Conservation (phyloP, 176 grass and related monocot species). For the Pontederia crassipes region DNA sequence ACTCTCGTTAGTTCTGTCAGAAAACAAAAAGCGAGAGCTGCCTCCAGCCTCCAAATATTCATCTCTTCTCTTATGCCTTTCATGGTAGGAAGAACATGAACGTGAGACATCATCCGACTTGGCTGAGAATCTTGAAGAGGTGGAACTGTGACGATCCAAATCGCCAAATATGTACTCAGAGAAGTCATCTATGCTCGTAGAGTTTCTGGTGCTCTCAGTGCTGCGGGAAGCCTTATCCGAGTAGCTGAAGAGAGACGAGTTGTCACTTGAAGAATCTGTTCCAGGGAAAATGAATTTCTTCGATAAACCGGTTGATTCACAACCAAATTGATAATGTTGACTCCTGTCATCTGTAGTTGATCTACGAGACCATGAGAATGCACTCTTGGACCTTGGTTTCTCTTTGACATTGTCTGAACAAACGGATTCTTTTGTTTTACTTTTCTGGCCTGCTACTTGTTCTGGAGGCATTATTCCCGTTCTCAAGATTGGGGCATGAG, state of each 20-base stretch:
- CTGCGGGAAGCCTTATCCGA: conserved; percentile 23
- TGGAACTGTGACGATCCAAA: not conserved
- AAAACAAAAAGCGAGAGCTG: not conserved
- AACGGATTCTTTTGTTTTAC: conserved; percentile 2
- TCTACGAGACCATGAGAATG: not conserved
- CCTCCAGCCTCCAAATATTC: not conserved
- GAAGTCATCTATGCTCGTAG: conserved; percentile 16
- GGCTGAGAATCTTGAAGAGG: conserved; percentile 5
- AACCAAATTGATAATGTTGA: not conserved
- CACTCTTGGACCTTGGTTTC: not conserved
- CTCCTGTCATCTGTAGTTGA: not conserved
- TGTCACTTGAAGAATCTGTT: conserved; percentile 18
- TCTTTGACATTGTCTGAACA: not conserved
- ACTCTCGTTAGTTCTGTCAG: conserved; percentile 3
- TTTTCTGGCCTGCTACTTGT: not conserved
- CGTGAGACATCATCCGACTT: not conserved
- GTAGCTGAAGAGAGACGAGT: conserved; percentile 20
- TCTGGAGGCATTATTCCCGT: not conserved
- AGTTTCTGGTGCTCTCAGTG: conserved; percentile 23
- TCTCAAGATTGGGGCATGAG: conserved; percentile 9
- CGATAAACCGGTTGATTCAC: not conserved
- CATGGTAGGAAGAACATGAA: not conserved
- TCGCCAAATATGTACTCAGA: conserved; percentile 23
- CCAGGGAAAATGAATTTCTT: not conserved
- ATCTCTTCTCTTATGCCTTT: not conserved